Percentiles rank a stretch among this genome's conserved stretches.
Evolutionary conservation across 106 monocot species (phyloP).

Genomic region (Phalaenopsis equestris): DNA sequence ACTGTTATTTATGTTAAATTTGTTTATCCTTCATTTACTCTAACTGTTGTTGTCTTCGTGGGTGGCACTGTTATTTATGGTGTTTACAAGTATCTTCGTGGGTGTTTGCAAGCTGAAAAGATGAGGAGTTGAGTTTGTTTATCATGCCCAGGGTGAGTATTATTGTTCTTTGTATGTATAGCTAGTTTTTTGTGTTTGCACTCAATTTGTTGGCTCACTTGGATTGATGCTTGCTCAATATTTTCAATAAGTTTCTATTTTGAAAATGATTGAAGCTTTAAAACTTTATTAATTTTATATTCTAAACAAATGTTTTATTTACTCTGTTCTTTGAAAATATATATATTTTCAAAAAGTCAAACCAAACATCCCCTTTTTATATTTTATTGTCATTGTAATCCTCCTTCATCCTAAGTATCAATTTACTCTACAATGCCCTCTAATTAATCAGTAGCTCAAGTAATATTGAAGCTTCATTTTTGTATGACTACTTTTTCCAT

Average conservation of each 20-base stretch:
- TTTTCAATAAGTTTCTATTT: not conserved
- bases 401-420: too few relatives aligned
- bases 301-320: too few relatives aligned
- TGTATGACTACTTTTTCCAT: too few relatives aligned
- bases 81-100: slow-evolving; percentile 53
- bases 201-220: not conserved
- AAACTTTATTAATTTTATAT: too few relatives aligned
- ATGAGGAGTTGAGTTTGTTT: slow-evolving; percentile 31
- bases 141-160: not conserved
- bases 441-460: too few relatives aligned
- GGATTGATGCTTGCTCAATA: not conserved
- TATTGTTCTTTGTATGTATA: not conserved
- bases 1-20: slow-evolving; percentile 54
- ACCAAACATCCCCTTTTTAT: too few relatives aligned
- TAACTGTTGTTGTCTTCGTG: slow-evolving; percentile 74
- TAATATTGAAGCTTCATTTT: too few relatives aligned
- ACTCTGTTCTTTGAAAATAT: too few relatives aligned
- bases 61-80: slow-evolving; percentile 83
- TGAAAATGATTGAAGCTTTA: not conserved
- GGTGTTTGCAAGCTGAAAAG: slow-evolving; percentile 38
- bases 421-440: too few relatives aligned
- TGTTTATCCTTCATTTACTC: slow-evolving; percentile 90
- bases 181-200: too few relatives aligned
- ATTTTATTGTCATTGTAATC: too few relatives aligned
- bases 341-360: too few relatives aligned